Evolutionary conservation across 2,329 filamentous ascomycete species (phyloP).

Genomic region (Penicillium sp.): DNA sequence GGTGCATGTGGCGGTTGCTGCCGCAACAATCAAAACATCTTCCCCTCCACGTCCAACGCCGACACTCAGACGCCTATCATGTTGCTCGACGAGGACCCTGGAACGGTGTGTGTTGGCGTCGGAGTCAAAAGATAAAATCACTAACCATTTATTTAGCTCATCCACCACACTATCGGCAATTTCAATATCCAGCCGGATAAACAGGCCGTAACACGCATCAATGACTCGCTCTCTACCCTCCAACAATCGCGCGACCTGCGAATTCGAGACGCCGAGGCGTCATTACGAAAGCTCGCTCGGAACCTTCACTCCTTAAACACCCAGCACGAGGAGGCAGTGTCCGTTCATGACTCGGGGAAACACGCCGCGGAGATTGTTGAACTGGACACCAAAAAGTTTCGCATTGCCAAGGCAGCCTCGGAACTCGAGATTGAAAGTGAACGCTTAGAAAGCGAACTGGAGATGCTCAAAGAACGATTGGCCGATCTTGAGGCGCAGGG

Average conservation of each 20-base stretch:
- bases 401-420: constrained; percentile 81
- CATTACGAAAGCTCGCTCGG: constrained; percentile 67
- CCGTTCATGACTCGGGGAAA: constrained; percentile 66
- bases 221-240: constrained; percentile 76
- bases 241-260: constrained; percentile 75
- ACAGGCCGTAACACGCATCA: constrained; percentile 72
- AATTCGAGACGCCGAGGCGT: constrained; percentile 61
- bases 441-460: constrained; percentile 71
- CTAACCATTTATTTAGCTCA: constrained; percentile 55
- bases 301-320: constrained; percentile 66
- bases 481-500: constrained; percentile 83
- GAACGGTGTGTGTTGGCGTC: constrained; percentile 62
- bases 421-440: constrained; percentile 95
- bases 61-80: constrained; percentile 56
- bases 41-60: constrained; percentile 3
- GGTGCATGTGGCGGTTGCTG: constrained; percentile 39
- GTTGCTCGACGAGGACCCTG: constrained; percentile 91
- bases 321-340: constrained; percentile 70
- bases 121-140: no score
- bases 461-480: constrained; percentile 66
- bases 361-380: constrained; percentile 80
- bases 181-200: constrained; percentile 94
- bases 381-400: constrained; percentile 89
- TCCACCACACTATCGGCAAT: constrained; percentile 84
- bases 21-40: constrained; percentile 30